Percentiles rank a stretch among this genome's conserved stretches.
Evolutionary conservation across 139 green algal species (phyloP).

Genomic region (Monoraphidium neglectum): DNA sequence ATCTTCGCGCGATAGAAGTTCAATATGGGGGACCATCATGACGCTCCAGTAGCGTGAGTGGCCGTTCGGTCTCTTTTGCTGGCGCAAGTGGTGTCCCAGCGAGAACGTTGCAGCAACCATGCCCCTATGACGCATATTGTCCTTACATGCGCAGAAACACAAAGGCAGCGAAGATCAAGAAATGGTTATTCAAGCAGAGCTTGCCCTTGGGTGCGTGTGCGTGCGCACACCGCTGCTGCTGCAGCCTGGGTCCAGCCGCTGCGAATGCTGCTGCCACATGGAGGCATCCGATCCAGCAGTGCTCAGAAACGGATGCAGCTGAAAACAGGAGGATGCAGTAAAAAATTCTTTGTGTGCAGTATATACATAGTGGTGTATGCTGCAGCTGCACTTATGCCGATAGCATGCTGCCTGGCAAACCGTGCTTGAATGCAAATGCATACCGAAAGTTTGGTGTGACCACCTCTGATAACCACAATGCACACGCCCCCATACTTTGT

Average conservation of each 20-base stretch:
- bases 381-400: no score
- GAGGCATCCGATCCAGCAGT: no score
- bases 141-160: not conserved
- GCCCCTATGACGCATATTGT: not conserved
- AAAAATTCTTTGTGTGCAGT: not conserved
- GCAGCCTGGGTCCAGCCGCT: no score
- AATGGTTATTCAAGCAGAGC: slow-evolving; percentile 57
- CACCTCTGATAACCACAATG: not conserved
- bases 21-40: slow-evolving; percentile 6
- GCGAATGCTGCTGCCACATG: no score
- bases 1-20: slow-evolving; percentile 18
- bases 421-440: no score
- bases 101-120: not conserved
- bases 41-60: not conserved
- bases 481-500: not conserved
- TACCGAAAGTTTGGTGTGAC: no score
- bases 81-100: not conserved
- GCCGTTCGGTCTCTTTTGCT: not conserved
- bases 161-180: slow-evolving; percentile 41
- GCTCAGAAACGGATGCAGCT: no score
- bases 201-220: slow-evolving; percentile 46
- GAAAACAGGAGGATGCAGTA: no score
- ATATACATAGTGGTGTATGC: not conserved
- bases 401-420: no score
- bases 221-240: not conserved